phyloP scores from a whole-genome alignment of 23 red algal genomes.

The Gracilaria domingensis region DNA sequence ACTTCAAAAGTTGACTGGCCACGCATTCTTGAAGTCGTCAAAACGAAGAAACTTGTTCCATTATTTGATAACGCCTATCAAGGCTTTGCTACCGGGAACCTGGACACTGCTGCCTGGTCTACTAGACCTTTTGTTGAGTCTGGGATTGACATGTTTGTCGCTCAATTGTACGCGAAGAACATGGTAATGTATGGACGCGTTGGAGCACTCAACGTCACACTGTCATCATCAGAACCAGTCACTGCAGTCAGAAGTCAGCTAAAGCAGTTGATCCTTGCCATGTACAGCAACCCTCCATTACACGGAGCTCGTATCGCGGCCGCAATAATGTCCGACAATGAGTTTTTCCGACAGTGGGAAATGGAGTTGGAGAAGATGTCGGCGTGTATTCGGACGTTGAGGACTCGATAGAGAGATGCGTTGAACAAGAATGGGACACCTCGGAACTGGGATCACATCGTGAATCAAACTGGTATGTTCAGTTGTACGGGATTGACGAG shows the following conservation, averaged over 20 bases:
- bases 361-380: no score
- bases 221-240: constrained; percentile 12
- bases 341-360: constrained; percentile 85
- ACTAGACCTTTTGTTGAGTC: constrained; percentile 74
- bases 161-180: no score
- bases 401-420: constrained; percentile 63
- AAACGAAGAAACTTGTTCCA: constrained; percentile 53
- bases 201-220: constrained; percentile 78
- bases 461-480: no score
- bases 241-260: constrained; percentile 73
- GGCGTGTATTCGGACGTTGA: constrained; percentile 80
- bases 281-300: constrained; percentile 90
- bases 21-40: constrained; percentile 66
- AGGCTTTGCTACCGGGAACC: constrained; percentile 88
- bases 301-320: constrained; percentile 87
- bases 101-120: constrained; percentile 72
- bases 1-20: constrained; percentile 69
- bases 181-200: constrained; percentile 96
- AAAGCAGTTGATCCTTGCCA: constrained; percentile 77
- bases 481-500: constrained; percentile 83
- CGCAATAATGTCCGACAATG: constrained; percentile 71
- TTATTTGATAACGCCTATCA: no score
- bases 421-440: constrained; percentile 66
- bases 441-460: no score
- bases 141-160: no score